These are phyloP conservation scores for Chara braunii DNA, from an alignment of 139 green algal species.

Conservation along the genomic window DNA sequence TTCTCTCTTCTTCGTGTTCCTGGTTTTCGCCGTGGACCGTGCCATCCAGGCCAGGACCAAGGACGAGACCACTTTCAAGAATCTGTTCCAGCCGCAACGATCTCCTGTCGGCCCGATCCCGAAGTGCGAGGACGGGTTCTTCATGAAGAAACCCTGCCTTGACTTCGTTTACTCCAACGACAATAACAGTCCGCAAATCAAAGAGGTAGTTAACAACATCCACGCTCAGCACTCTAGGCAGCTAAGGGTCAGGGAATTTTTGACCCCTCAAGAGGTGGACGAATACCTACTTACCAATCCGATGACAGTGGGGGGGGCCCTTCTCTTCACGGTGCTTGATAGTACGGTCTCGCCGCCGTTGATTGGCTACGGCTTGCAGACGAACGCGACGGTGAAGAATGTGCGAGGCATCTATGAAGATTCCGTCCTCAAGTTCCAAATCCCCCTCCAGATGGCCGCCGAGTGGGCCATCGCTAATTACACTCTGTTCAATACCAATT, in stretches of 20 bases:
- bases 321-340: not conserved
- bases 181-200: conserved; percentile 15
- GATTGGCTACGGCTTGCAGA: conserved; percentile 65
- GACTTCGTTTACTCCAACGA: conserved; percentile 66
- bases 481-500: too few species aligned
- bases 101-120: conserved; percentile 45
- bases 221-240: conserved; percentile 50
- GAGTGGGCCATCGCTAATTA: conserved; percentile 63
- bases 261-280: conserved; percentile 48
- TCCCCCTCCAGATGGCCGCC: conserved; percentile 70
- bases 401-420: conserved; percentile 69
- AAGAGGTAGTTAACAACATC: conserved; percentile 52
- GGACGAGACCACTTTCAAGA: conserved; percentile 3
- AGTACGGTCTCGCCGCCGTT: too few species aligned
- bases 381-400: conserved; percentile 74
- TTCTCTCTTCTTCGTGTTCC: conserved; percentile 78
- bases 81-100: conserved; percentile 8
- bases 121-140: conserved; percentile 54
- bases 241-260: conserved; percentile 45
- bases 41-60: conserved; percentile 16
- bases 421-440: conserved; percentile 56
- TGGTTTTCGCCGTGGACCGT: conserved; percentile 51
- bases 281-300: conserved; percentile 60
- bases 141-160: conserved; percentile 55
- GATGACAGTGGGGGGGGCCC: not conserved